These are phyloP conservation scores for Rutstroemia sp. DNA, from an alignment of 2,329 filamentous ascomycete genomes.

Conservation along the genomic window DNA sequence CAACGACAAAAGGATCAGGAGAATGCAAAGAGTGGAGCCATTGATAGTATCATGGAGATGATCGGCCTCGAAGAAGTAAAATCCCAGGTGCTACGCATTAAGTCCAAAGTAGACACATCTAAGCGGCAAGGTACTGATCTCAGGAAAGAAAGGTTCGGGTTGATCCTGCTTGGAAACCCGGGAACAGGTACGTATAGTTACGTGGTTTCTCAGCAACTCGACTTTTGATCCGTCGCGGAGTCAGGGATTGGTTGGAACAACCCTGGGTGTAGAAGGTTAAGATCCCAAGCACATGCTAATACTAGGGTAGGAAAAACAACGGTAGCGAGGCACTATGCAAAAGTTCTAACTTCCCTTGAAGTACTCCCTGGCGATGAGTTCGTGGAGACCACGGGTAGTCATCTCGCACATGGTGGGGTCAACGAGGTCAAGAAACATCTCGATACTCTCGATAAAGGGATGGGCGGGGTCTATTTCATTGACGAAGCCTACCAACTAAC, in stretches of 20 bases:
- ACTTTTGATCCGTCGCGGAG: neutral
- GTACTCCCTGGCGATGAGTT: slow-evolving; percentile 54
- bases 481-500: slow-evolving; percentile 74
- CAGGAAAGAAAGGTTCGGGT: slow-evolving; percentile 51
- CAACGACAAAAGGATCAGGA: slow-evolving; percentile 48
- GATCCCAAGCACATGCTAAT: slow-evolving; percentile 24
- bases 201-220: neutral
- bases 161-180: slow-evolving; percentile 62
- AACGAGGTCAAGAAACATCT: slow-evolving; percentile 48
- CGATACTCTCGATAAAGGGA: slow-evolving; percentile 49
- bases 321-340: slow-evolving; percentile 61
- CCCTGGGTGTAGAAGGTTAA: neutral
- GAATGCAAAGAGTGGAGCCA: slow-evolving; percentile 39
- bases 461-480: slow-evolving; percentile 68
- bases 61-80: slow-evolving; percentile 67
- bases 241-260: neutral
- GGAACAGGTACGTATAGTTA: slow-evolving; percentile 50
- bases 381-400: slow-evolving; percentile 60
- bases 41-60: slow-evolving; percentile 63
- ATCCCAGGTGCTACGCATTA: slow-evolving; percentile 52
- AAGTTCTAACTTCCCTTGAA: slow-evolving; percentile 54
- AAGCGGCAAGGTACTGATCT: slow-evolving; percentile 50
- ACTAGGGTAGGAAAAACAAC: slow-evolving; percentile 64
- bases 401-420: slow-evolving; percentile 56
- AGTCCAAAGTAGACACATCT: slow-evolving; percentile 52